A percentile compares a stretch with the other conserved stretches of the same genome.
Conservation (phyloP, 1,139 yeast genomes). For the Lodderomyces jiufengensis region DNA sequence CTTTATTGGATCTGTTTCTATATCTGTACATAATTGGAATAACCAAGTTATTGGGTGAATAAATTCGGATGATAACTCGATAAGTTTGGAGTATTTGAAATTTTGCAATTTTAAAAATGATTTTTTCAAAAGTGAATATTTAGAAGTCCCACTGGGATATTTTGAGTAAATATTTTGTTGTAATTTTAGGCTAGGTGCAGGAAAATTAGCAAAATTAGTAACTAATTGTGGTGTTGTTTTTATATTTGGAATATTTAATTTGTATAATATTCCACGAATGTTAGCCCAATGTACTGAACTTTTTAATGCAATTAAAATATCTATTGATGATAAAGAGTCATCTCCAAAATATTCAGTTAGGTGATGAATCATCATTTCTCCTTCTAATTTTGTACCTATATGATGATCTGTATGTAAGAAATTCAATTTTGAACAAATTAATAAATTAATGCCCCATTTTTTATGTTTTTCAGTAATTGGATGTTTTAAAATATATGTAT, state of each 20-base stretch:
- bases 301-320: constrained; percentile 47
- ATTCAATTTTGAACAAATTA: constrained; percentile 48
- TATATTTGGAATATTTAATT: constrained; percentile 41
- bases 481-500: constrained; percentile 10
- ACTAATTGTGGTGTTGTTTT: constrained; percentile 27
- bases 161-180: constrained; percentile 40
- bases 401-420: constrained; percentile 59
- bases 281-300: constrained; percentile 59
- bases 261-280: constrained; percentile 45
- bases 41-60: constrained; percentile 29
- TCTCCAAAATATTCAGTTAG: constrained; percentile 41
- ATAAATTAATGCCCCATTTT: constrained; percentile 39
- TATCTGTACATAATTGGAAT: constrained; percentile 41
- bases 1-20: constrained; percentile 45
- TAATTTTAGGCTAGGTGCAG: constrained; percentile 41
- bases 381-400: constrained; percentile 48
- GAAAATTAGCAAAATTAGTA: constrained; percentile 36
- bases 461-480: constrained; percentile 31
- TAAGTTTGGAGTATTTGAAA: constrained; percentile 7
- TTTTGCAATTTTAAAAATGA: constrained; percentile 26
- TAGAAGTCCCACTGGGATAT: constrained; percentile 55
- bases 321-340: constrained; percentile 37
- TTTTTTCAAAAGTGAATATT: constrained; percentile 42
- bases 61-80: no score
- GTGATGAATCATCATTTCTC: constrained; percentile 39